Conservation (phyloP, 2,329 filamentous ascomycete species). For the Blastomyces silverae region DNA sequence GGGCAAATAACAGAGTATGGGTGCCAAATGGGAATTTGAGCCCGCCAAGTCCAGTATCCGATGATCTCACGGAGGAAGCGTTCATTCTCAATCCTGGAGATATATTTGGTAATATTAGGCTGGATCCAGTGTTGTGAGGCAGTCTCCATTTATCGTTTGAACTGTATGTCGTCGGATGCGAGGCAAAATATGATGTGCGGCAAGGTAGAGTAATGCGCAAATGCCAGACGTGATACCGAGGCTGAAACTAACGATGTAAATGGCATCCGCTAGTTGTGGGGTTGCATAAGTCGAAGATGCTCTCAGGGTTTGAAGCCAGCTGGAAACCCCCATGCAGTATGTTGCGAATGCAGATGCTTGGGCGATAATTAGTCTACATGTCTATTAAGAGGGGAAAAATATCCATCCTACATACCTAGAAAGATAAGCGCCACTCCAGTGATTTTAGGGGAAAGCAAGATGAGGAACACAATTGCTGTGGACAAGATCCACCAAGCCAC, state of each 20-base stretch:
- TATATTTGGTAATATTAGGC: background rate
- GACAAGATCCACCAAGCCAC: conserved; percentile 17
- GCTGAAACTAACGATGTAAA: background rate
- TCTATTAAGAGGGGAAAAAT: background rate
- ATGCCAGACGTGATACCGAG: background rate
- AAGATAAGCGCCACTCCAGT: conserved; percentile 7
- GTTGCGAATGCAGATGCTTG: background rate
- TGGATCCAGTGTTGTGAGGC: background rate
- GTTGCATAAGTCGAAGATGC: background rate
- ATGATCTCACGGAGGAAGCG: background rate
- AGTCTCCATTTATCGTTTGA: background rate
- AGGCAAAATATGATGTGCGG: background rate
- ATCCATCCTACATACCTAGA: background rate
- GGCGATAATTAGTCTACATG: background rate
- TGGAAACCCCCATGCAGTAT: background rate
- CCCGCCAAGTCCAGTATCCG: background rate
- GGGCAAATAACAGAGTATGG: background rate
- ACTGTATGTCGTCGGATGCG: background rate
- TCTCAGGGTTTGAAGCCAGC: background rate
- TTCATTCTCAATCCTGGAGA: background rate
- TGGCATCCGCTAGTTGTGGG: background rate
- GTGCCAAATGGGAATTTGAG: background rate
- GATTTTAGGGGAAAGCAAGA: conserved; percentile 13
- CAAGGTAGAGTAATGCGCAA: background rate
- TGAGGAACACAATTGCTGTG: conserved; percentile 14